Conservation (phyloP, 129 eudicot genomes). For the Dittrichia graveolens region DNA sequence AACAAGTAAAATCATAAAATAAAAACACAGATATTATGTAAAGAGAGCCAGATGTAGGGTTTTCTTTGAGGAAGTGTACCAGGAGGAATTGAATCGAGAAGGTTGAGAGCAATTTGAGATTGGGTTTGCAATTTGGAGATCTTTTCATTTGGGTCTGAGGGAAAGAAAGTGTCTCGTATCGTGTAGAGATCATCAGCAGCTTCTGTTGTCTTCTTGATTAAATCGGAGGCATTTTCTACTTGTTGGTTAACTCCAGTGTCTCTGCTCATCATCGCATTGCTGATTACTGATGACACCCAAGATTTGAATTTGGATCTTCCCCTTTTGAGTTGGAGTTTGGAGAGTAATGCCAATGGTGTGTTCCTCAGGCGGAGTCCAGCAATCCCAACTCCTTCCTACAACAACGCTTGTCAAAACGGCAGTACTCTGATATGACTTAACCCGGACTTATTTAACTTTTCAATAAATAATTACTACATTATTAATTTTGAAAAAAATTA, state of each 20-base stretch:
- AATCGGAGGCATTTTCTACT: constrained; percentile 32
- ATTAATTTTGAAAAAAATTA: too few relatives aligned
- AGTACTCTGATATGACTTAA: too few relatives aligned
- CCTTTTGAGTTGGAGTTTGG: neutral
- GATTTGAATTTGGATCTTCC: constrained; percentile 10
- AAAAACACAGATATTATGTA: neutral
- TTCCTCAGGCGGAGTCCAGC: too few relatives aligned
- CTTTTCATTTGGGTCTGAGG: constrained; percentile 61
- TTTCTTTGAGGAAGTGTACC: constrained; percentile 40
- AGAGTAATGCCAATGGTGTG: neutral
- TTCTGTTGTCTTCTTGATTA: constrained; percentile 48
- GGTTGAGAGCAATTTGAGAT: constrained; percentile 63
- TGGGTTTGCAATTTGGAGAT: constrained; percentile 39
- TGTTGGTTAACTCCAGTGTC: constrained; percentile 15
- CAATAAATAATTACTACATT: too few relatives aligned
- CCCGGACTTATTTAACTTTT: too few relatives aligned
- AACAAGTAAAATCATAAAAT: neutral
- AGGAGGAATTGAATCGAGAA: constrained; percentile 82
- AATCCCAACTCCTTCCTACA: too few relatives aligned
- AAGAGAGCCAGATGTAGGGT: constrained; percentile 18
- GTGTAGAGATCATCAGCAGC: constrained; percentile 71
- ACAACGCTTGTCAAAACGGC: too few relatives aligned
- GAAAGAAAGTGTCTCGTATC: constrained; percentile 71
- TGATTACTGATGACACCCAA: neutral
- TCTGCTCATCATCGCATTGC: constrained; percentile 35